Base-by-base conservation (phyloP, 164 flowering plant species). In the Malania oleifera region DNA sequence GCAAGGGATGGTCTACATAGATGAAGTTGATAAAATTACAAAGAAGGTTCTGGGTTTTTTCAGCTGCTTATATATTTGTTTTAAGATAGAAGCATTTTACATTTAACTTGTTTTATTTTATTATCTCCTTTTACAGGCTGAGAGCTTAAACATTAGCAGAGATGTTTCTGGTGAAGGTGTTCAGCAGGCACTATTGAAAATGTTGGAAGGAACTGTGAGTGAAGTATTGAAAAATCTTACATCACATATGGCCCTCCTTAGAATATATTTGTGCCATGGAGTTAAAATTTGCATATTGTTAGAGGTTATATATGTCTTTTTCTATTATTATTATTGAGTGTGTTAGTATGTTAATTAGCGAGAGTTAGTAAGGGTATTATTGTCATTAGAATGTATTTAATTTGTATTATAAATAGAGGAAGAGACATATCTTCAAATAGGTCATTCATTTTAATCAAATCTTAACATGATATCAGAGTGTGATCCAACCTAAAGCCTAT, bases 1-100 rank as follows among this genome's bases (percentile, higher is more conserved):
- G 66, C 97, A 95, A 77, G 99, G 99, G 60, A 95, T 95, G 43
- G 85, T 95, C 43, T 95, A 95, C 73, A 91, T 95, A 58, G 99
- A 95, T 79, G 99, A 95, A 88, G 95, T 95, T 73, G 99, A 95
- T 73, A 95, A 95, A 73, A 95, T 95, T 68, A 95, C 97, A 19
- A 95, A 95, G 76, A 89, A 84, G 97, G 99, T 95, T 20, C 52
- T 53, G 2, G 24, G 35, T 17, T 29, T 64, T 47, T 40, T 24
- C 14, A n/a, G 23, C n/a, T 46, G 10, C 48, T 26, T 12, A 4
- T 19, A 34, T 34, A 11, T 41, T 35, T 65, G 39, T 37, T 51
- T 45, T 31, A 46, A 17, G 25, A 17, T 26, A 11, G 3, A 14
- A 19, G 24, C 19, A 27, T 28, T 28, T 24, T 5, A 19, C 2